Conservation (phyloP, 352 stramenopile species). For the Pythium pectinolyticum region DNA sequence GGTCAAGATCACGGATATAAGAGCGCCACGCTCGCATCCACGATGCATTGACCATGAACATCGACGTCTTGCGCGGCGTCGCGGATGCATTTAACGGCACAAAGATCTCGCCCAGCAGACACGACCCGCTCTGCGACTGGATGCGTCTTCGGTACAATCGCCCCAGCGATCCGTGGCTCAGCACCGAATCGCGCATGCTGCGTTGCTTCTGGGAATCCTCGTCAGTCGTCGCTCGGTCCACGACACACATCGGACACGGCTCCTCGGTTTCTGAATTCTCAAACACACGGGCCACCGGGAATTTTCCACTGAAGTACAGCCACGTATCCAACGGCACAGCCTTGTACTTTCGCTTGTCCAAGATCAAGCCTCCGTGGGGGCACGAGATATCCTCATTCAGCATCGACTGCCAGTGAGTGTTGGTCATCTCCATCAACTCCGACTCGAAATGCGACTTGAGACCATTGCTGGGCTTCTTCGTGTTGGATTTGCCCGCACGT, state of each 20-base stretch:
- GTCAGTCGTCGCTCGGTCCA: constrained; percentile 50
- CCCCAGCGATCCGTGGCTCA: constrained; percentile 46
- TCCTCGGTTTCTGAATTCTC: constrained; percentile 29
- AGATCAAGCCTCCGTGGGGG: constrained; percentile 55
- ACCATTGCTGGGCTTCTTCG: constrained; percentile 27
- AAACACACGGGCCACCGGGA: constrained; percentile 43
- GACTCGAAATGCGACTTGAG: constrained; percentile 25
- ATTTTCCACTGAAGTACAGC: constrained; percentile 66
- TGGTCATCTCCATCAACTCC: constrained; percentile 19
- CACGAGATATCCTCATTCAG: constrained; percentile 83
- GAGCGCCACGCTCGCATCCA: constrained; percentile 69
- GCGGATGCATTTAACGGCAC: constrained; percentile 9
- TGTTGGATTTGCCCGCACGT: constrained; percentile 25
- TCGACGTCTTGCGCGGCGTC: constrained; percentile 21
- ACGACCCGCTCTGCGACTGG: constrained; percentile 32
- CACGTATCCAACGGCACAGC: constrained; percentile 50
- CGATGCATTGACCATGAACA: constrained; percentile 59
- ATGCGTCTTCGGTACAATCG: constrained; percentile 47
- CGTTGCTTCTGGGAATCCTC: constrained; percentile 48
- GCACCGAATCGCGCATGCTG: constrained; percentile 55
- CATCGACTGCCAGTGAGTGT: constrained; percentile 35
- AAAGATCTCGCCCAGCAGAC: constrained; percentile 51
- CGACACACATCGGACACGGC: constrained; percentile 52
- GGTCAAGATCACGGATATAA: constrained; percentile 75
- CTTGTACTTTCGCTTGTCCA: constrained; percentile 73